Evolutionary conservation across 345 rosid species (phyloP), one percentile per base, ranked within the genome.

Genomic region (Brassica carinata): DNA sequence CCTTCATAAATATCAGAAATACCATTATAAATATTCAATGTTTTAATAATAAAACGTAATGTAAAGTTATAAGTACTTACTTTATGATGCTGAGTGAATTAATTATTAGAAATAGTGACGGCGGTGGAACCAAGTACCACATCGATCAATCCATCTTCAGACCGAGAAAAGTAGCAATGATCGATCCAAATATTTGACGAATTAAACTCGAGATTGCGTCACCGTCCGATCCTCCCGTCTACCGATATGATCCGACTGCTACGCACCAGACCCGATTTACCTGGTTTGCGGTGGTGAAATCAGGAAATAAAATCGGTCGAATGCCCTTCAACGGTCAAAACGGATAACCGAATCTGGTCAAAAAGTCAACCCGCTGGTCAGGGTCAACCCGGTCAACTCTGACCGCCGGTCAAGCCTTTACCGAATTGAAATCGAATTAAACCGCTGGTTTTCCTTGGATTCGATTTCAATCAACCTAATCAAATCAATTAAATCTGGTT

Each of bases 121-220:
- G 85, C 87, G 0, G 98, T 93, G 0, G 98, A 94, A 79, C 91
- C 98, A 86, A 81, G 97, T 58, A 89, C 84, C 55, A 91, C 92
- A 81, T 94, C 98, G 64, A 94, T 85, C 74, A 94, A 87, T 31
- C 98, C 98, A 72, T 94, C 98, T 62, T 85, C 67, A 45, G 88
- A 76, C n/a, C 84, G 85, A 55, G 97, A 86, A 26, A 94, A 87
- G 7, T 71, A 89, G 73, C 94, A 92, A 80, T 94, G 98, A 69
- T 94, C 98, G 7, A 94, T 73, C 98, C 98, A 94, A 31, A 93
- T 67, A 75, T 94, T 83, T 0, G 97, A 88, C 48, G 98, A 90
- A 1, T 88, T 90, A 43, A 92, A 94, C 59, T 93, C 79, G 2
- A 81, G 58, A 94, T 78, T 7, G 90, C 98, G 5, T 94, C 98